Evolutionary conservation across 768 basidiomycete species (phyloP).

Genomic region (Amanita molliuscula): DNA sequence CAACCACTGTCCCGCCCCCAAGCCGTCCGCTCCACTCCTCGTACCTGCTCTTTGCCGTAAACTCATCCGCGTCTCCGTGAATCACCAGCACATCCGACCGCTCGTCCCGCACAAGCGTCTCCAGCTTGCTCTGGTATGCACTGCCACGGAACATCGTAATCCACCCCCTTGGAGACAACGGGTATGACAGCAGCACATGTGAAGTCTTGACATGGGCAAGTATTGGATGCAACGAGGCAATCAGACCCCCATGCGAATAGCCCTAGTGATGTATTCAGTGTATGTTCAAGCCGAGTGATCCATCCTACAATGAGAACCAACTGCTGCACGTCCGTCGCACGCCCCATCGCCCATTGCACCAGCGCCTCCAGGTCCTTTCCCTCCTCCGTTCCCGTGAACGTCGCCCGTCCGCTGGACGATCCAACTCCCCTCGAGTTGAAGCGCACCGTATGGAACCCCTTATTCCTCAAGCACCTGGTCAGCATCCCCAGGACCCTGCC

Average conservation of each 20-base stretch:
- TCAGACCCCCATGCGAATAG: conserved; percentile 75
- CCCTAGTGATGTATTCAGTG: conserved; percentile 31
- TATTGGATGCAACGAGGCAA: conserved; percentile 54
- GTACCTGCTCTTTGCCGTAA: conserved; percentile 49
- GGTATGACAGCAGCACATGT: conserved; percentile 71
- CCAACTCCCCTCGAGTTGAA: conserved; percentile 80
- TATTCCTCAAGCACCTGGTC: conserved; percentile 26
- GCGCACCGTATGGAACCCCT: conserved; percentile 47
- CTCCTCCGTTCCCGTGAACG: conserved; percentile 64
- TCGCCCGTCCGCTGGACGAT: conserved; percentile 59
- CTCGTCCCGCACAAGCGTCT: conserved; percentile 34
- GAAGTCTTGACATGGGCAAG: conserved; percentile 41
- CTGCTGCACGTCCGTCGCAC: conserved; percentile 30
- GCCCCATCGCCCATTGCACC: conserved; percentile 41
- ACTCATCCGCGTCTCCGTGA: conserved; percentile 63
- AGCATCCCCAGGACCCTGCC: conserved; percentile 37
- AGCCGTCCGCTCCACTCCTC: conserved; percentile 34
- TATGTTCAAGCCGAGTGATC: conserved; percentile 12
- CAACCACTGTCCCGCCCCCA: conserved; percentile 18
- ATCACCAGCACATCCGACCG: conserved; percentile 48
- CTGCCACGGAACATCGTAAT: conserved; percentile 59
- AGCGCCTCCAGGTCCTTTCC: conserved; percentile 59
- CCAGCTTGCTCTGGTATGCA: conserved; percentile 42
- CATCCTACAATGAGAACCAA: conserved; percentile 52
- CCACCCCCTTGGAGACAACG: conserved; percentile 53